These are phyloP conservation scores for Cyberlindnera euphorbiiphila DNA, from an alignment of 805 yeast genomes.

Conservation along the genomic window DNA sequence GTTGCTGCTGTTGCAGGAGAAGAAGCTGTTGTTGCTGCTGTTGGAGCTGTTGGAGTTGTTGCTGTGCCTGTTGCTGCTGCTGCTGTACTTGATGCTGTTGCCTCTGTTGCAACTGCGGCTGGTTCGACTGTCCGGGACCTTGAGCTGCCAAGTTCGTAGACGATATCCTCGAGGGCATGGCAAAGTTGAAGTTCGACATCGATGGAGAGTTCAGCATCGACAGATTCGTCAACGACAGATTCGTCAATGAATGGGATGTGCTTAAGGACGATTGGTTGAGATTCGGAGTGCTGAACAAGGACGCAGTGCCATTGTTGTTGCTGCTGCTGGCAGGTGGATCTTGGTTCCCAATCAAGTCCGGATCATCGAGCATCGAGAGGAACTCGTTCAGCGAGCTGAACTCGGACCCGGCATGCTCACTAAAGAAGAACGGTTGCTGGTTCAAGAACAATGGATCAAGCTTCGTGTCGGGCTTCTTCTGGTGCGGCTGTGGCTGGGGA, in stretches of 20 bases:
- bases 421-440: slow-evolving; percentile 76
- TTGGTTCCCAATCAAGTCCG: slow-evolving; percentile 53
- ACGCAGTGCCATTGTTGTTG: slow-evolving; percentile 2
- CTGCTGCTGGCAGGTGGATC: slow-evolving; percentile 6
- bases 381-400: slow-evolving; percentile 88
- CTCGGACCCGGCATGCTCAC: slow-evolving; percentile 92
- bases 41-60: slow-evolving; percentile 10
- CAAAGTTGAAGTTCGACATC: slow-evolving; percentile 15
- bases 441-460: slow-evolving; percentile 22
- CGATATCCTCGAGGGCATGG: slow-evolving; percentile 7
- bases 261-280: slow-evolving; percentile 8
- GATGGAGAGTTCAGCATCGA: slow-evolving; percentile 25
- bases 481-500: slow-evolving; percentile 7
- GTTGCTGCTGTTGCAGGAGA: slow-evolving; percentile 12
- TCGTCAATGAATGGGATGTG: slow-evolving; percentile 27
- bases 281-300: slow-evolving; percentile 11
- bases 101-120: slow-evolving; percentile 10
- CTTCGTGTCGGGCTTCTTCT: slow-evolving; percentile 8
- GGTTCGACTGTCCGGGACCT: too few relatives aligned
- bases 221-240: slow-evolving; percentile 24
- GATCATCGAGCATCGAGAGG: slow-evolving; percentile 84
- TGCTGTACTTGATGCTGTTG: slow-evolving; percentile 11
- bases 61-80: slow-evolving; percentile 9
- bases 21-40: slow-evolving; percentile 11
- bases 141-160: slow-evolving; percentile 9